Conservation (phyloP, 805 yeast species). For the Pichia deserticola region DNA sequence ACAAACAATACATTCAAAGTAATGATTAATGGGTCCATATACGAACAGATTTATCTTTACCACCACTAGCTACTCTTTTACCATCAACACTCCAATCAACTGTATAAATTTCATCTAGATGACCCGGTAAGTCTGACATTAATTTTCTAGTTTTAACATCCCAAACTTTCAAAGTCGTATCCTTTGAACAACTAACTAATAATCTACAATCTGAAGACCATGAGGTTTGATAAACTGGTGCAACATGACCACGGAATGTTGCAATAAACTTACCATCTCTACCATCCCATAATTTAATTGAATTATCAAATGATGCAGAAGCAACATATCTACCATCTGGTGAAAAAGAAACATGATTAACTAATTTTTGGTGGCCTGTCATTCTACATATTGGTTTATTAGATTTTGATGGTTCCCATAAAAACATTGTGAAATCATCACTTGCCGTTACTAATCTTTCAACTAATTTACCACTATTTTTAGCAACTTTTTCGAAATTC, state of each 20-base stretch:
- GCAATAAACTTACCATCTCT: constrained; percentile 81
- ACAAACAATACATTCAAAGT: too few relatives aligned
- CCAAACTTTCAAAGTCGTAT: constrained; percentile 95
- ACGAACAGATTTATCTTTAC: constrained; percentile 90
- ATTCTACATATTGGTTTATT: constrained; percentile 83
- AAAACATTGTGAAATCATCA: constrained; percentile 95
- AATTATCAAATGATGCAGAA: constrained; percentile 91
- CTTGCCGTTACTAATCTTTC: constrained; percentile 92
- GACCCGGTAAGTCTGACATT: constrained; percentile 90
- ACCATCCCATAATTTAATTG: constrained; percentile 95
- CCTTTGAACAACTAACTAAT: constrained; percentile 89
- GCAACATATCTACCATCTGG: constrained; percentile 92
- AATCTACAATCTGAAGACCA: constrained; percentile 95
- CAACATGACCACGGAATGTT: constrained; percentile 94
- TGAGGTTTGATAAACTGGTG: constrained; percentile 94
- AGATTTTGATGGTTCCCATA: constrained; percentile 86
- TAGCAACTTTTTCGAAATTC: constrained; percentile 57
- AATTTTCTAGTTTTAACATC: constrained; percentile 82
- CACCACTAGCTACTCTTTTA: constrained; percentile 90
- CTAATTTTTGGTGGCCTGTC: constrained; percentile 97
- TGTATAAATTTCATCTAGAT: constrained; percentile 89
- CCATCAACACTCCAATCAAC: constrained; percentile 99
- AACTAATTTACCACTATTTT: constrained; percentile 42
- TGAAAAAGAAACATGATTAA: constrained; percentile 90
- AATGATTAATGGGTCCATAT: constrained; percentile 70